These are phyloP conservation scores for Akanthomyces dipterigenus DNA, from an alignment of 2,329 filamentous ascomycete genomes.

Conservation along the genomic window DNA sequence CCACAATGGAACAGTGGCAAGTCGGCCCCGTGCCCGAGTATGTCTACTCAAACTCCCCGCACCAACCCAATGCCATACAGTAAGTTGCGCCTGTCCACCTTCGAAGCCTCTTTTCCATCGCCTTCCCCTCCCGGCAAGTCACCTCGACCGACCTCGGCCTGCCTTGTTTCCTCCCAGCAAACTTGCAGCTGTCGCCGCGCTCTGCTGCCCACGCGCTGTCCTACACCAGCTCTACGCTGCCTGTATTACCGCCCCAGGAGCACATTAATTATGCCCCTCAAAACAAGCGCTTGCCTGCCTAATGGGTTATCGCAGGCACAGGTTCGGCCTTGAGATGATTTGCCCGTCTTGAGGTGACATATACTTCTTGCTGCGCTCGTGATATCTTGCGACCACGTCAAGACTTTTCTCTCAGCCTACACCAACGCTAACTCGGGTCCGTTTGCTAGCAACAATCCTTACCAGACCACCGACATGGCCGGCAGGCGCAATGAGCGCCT, in stretches of 20 bases:
- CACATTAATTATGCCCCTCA: background rate
- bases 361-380: background rate
- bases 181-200: background rate
- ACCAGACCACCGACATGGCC: constrained; percentile 43
- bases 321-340: background rate
- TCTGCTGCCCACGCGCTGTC: background rate
- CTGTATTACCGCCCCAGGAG: background rate
- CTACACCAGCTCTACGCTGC: background rate
- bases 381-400: background rate
- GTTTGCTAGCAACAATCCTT: constrained; percentile 34
- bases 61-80: constrained; percentile 51
- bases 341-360: background rate
- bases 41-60: constrained; percentile 48
- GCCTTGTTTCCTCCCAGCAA: constrained; percentile 8
- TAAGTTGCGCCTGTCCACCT: constrained; percentile 40
- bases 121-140: background rate
- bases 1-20: constrained; percentile 53
- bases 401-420: background rate
- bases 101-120: background rate
- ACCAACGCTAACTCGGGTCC: background rate
- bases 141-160: background rate
- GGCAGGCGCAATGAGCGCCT: constrained; percentile 33
- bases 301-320: background rate
- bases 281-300: background rate
- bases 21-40: constrained; percentile 55